Base-by-base conservation (phyloP, 192 early-diverging fungal species). In the Podila horticola region DNA sequence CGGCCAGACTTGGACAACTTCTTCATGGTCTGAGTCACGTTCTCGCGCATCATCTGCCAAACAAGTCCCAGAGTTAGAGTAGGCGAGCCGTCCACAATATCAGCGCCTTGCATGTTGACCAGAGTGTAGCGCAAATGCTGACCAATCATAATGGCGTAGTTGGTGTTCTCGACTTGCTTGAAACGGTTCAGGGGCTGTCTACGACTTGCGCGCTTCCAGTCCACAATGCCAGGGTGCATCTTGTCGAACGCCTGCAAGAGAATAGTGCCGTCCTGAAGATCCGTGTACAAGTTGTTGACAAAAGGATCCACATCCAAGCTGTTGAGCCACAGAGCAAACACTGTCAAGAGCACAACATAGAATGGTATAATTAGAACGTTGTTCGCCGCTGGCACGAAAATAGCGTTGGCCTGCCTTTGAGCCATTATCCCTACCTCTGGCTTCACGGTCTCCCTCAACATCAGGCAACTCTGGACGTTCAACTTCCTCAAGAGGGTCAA, bases 31-130 rank as follows among this genome's bases (percentile, higher is more conserved):
- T 95, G 95, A 26, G 97, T 89, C 58, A 99, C 94, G 86, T 99
- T 95, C 66, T 95, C 94, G 22, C 98, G 93, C 98, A 99, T 99
- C 86, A 99, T 89, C 88, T 99, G 98, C 98, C 98, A 99, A 50
- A 97, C 96, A 20, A 97, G 75, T 50, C 93, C 95, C 31, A 99
- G 88, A 24, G 95, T 97, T 45, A 99, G 85, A 19, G 91, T 98
- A 31, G 94, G 95, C 62, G 87, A 88, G 55, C 96, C 97, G 65
- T 98, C 97, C 24, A 92, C 91, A 72, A 99, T 94, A 86, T 99
- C 98, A 10, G 93, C 91, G 33, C 97, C 97, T 82, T 96, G 95
- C 79, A 99, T 97, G 64, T 94, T 95, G 33, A 99, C 96, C 30
- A 99, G 90, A 13, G 96, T 93, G 83, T 97, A 98, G 62, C 89